phyloP scores from a whole-genome alignment of 345 rosid species.

The Pseudoturritis turrita region DNA sequence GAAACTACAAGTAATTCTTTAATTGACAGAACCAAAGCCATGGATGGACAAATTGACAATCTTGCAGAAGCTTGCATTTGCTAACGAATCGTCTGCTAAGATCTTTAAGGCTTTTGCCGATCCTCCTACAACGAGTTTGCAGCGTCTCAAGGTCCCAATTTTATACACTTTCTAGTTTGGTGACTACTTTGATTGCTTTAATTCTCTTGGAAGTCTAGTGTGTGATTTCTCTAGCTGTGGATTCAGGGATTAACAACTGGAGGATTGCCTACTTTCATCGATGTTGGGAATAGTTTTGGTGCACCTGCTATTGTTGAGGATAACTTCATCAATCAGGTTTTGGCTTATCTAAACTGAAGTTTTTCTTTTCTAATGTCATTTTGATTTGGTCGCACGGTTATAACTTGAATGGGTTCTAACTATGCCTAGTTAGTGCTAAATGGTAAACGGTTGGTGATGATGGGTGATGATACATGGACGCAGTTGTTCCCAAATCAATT shows the following conservation, averaged over 20 bases:
- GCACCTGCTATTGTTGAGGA: conserved; percentile 94
- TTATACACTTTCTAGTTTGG: neutral
- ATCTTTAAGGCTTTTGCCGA: conserved; percentile 95
- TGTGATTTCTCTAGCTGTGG: neutral
- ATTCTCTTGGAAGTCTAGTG: neutral
- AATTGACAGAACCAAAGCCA: conserved; percentile 48
- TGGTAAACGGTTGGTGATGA: conserved; percentile 85
- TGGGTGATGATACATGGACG: conserved; percentile 97
- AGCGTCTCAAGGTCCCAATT: conserved; percentile 65
- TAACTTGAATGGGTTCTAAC: neutral
- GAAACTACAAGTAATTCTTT: neutral
- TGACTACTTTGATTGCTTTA: neutral
- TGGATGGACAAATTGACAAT: conserved; percentile 85
- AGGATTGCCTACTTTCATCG: conserved; percentile 91
- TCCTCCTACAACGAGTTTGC: conserved; percentile 95
- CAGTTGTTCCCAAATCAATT: conserved; percentile 90
- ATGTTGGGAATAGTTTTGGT: conserved; percentile 92
- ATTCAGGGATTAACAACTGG: conserved; percentile 87
- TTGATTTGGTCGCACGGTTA: neutral
- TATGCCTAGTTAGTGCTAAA: conserved; percentile 54
- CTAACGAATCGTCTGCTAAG: conserved; percentile 55
- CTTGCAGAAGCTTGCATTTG: conserved; percentile 61
- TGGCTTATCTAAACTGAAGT: neutral
- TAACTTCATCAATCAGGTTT: conserved; percentile 76
- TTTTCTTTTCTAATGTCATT: neutral